phyloP scores from a whole-genome alignment of 768 basidiomycete genomes.

The Tulasnella sp. region DNA sequence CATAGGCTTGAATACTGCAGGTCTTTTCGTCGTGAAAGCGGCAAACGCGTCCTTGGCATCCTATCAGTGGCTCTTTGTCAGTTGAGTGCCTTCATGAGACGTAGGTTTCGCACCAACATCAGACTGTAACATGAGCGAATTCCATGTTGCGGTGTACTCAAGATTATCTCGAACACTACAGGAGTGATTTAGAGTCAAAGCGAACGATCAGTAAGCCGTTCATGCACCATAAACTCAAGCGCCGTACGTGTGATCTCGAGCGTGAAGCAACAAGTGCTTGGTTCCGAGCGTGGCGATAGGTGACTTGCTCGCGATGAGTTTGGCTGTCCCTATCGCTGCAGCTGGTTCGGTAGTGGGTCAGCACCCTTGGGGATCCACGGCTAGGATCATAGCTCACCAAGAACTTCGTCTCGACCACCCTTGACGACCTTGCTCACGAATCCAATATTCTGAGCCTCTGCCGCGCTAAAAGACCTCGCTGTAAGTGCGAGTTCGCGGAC shows the following conservation, averaged over 20 bases:
- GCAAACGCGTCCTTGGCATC: constrained; percentile 23
- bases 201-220: neutral
- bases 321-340: constrained; percentile 56
- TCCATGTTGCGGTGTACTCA: constrained; percentile 50
- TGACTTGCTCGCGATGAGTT: constrained; percentile 58
- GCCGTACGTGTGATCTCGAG: constrained; percentile 65
- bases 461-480: constrained; percentile 54
- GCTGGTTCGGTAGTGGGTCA: constrained; percentile 15
- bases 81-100: neutral
- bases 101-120: constrained; percentile 26
- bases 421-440: constrained; percentile 61
- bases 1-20: constrained; percentile 20
- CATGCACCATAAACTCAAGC: neutral
- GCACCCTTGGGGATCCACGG: neutral
- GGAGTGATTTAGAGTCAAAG: neutral
- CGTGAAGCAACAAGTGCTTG: constrained; percentile 68
- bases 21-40: constrained; percentile 20
- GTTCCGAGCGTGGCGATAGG: constrained; percentile 69
- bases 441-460: constrained; percentile 58
- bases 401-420: constrained; percentile 57
- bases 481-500: constrained; percentile 70
- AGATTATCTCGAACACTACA: constrained; percentile 39
- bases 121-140: constrained; percentile 41
- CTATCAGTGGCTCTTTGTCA: constrained; percentile 12
- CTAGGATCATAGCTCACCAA: constrained; percentile 25